Base-by-base conservation (phyloP, 2,329 filamentous ascomycete genomes). In the Colletotrichum sansevieriae region DNA sequence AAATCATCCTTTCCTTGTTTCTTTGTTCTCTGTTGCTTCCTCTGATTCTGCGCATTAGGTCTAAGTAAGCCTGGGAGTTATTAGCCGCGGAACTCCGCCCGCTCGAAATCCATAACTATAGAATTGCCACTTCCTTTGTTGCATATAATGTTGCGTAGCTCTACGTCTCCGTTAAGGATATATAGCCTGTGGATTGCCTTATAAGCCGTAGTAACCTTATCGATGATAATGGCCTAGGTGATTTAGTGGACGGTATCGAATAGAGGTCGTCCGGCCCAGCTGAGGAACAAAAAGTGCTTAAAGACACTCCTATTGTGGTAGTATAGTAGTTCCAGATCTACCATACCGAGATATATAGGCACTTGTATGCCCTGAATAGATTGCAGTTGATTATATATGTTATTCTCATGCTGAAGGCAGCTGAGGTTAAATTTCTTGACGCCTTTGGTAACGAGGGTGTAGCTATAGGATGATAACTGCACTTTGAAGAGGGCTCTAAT, bases 401-500 rank as follows among this genome's bases (percentile, higher is more conserved):
- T 25, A 10, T 75, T 72, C 61, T 82, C 75, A 58, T 79, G 68
- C 20, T 63, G n/a, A n/a, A n/a, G n/a, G n/a, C n/a, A n/a, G n/a
- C n/a, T n/a, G n/a, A n/a, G n/a, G n/a, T n/a, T n/a, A 71, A 4
- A 82, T 0, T 22, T 39, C 71, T 81, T 75, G 11, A 82, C 73
- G 5, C 78, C 79, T 71, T 83, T 83, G 15, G 79, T 78, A 3
- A 82, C 75, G 18, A 82, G 25, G 25, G 25, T 25, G 25, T 25
- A 25, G 25, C 72, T 81, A 55, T 83, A 82, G 49, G 79, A 76
- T 35, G 75, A 75, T 1, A 82, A 71, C 10, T 76, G 68, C 7
- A 83, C 46, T 71, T 82, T 82, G 71, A 81, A 81, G 55, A 82
- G 74, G 9, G 76, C 72, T 1, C 79, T 77, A 15, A 74, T 29